Evolutionary conservation across 345 rosid species (phyloP).

Genomic region (Lumnitzera racemosa): DNA sequence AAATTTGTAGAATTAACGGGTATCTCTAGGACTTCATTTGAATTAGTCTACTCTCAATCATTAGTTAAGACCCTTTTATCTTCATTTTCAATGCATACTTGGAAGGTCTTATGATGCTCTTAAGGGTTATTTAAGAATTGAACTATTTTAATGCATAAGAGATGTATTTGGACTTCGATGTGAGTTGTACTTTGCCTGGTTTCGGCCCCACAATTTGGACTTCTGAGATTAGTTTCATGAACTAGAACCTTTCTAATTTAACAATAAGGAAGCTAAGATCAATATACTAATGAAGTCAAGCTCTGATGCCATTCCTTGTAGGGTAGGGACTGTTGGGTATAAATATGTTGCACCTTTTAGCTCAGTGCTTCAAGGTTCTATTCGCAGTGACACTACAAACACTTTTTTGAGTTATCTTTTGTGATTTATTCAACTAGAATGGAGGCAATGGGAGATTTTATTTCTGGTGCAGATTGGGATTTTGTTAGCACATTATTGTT

Average conservation of each 20-base stretch:
- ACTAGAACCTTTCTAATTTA: conserved; percentile 29
- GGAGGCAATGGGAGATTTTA: conserved; percentile 10
- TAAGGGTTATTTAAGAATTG: conserved; percentile 9
- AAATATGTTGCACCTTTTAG: conserved; percentile 20
- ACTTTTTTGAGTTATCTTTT: conserved; percentile 3
- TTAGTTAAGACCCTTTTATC: conserved; percentile 4
- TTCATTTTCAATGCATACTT: not conserved
- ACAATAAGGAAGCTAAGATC: conserved; percentile 1
- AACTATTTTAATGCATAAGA: conserved; percentile 24
- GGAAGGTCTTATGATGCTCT: conserved; percentile 7
- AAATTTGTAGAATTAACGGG: no score
- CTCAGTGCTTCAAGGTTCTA: conserved; percentile 7
- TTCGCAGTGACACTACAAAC: no score
- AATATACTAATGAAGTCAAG: conserved; percentile 32
- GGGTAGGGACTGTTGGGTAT: conserved; percentile 9
- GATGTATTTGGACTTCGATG: conserved; percentile 25
- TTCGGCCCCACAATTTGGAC: conserved; percentile 36
- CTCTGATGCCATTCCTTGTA: conserved; percentile 20
- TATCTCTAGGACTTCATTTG: no score
- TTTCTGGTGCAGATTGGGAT: conserved; percentile 3
- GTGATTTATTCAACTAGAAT: conserved; percentile 6
- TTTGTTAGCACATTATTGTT: conserved; percentile 1
- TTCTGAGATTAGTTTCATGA: conserved; percentile 28
- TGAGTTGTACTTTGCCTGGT: conserved; percentile 54
- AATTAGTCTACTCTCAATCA: conserved; percentile 9